These are phyloP conservation scores for Eucalyptus erythrocorys DNA, from an alignment of 345 rosid species.

Conservation along the genomic window DNA sequence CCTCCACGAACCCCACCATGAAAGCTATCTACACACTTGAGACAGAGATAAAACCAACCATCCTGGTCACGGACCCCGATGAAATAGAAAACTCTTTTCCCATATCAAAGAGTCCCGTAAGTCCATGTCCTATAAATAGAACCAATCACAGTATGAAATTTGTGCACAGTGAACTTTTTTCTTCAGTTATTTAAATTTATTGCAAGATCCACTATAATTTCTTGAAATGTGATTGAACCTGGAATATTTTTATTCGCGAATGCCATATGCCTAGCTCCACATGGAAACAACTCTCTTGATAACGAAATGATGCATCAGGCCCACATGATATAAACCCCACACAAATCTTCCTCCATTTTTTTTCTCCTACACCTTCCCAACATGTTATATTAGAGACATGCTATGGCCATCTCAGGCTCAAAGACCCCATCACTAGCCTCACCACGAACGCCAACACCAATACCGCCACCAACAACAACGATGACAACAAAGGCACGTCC, in stretches of 20 bases:
- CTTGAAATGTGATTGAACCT: neutral
- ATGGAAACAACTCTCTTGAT: neutral
- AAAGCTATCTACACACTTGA: neutral
- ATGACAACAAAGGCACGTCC: neutral
- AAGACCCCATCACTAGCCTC: neutral
- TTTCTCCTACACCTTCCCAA: neutral
- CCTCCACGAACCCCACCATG: neutral
- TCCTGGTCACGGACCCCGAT: neutral
- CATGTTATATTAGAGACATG: neutral
- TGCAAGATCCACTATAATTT: neutral
- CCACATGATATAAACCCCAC: neutral
- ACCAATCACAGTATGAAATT: neutral
- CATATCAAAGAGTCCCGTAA: neutral
- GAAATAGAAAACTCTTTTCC: neutral
- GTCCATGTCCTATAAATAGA: neutral
- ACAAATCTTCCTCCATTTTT: neutral
- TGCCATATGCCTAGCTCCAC: neutral
- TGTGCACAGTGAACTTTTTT: neutral
- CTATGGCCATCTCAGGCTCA: neutral
- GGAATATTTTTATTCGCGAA: neutral
- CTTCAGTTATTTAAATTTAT: neutral
- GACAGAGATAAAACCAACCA: neutral
- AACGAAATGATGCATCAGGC: neutral
- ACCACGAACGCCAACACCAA: neutral
- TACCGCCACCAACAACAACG: neutral